Percentiles rank a stretch among this genome's conserved stretches.
These are phyloP conservation scores for Dunaliella primolecta DNA, from an alignment of 139 green algal genomes.

Conservation along the genomic window DNA sequence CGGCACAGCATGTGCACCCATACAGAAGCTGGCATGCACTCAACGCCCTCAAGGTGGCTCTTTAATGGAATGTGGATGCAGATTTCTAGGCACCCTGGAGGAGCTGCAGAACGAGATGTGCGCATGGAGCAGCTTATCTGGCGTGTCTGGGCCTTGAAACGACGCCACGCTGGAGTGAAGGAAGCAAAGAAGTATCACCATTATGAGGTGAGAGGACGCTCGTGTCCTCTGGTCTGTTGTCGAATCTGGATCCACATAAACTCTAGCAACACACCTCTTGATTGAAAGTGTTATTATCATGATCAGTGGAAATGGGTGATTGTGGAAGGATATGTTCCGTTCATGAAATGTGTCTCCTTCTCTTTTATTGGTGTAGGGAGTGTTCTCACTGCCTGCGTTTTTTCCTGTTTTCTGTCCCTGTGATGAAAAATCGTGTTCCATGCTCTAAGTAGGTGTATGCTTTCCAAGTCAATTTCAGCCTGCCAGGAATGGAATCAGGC, in stretches of 20 bases:
- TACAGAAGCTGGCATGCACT: too few species aligned
- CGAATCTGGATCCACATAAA: background rate
- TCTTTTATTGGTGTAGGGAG: too few species aligned
- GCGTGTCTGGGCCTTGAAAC: conserved; percentile 85
- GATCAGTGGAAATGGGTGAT: background rate
- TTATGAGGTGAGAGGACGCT: conserved; percentile 10
- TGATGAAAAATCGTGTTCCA: background rate
- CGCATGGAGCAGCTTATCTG: conserved; percentile 81
- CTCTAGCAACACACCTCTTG: background rate
- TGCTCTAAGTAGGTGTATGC: too few species aligned
- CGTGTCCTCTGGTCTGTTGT: background rate
- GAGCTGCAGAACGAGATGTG: conserved; percentile 45
- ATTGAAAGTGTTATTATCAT: background rate
- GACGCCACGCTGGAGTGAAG: conserved; percentile 36
- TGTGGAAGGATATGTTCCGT: background rate
- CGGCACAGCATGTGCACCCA: too few species aligned
- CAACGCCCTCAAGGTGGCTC: too few species aligned
- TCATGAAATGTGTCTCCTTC: too few species aligned
- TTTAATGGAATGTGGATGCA: too few species aligned
- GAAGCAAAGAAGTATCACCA: background rate
- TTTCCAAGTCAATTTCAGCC: too few species aligned
- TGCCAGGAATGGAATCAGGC: too few species aligned
- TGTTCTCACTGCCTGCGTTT: too few species aligned
- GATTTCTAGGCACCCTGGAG: background rate
- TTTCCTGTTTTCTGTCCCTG: background rate